phyloP scores from a whole-genome alignment of 495 filamentous ascomycete species.

The Xylaria cubensis region DNA sequence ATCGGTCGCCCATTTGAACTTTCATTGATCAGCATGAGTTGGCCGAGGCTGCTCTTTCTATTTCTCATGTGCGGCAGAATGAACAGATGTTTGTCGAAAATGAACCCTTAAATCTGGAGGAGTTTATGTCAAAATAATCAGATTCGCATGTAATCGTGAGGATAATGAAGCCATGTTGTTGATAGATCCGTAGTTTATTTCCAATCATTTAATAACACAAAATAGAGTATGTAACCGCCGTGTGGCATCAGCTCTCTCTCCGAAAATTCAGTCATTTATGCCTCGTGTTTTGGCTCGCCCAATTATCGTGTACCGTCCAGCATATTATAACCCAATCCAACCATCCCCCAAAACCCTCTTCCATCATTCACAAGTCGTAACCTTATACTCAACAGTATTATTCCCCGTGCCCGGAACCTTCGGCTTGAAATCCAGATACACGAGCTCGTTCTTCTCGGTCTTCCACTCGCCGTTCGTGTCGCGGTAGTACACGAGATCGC shows the following conservation, averaged over 20 bases:
- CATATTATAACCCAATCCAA: too few relatives aligned
- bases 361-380: conserved; percentile 44
- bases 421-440: conserved; percentile 51
- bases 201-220: not conserved
- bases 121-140: not conserved
- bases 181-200: not conserved
- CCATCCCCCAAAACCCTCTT: not conserved
- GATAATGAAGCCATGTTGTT: not conserved
- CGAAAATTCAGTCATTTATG: not conserved
- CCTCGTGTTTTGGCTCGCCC: not conserved
- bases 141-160: not conserved
- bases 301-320: not conserved
- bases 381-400: conserved; percentile 46
- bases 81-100: not conserved
- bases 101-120: too few relatives aligned
- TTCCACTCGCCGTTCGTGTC: conserved; percentile 52
- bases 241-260: not conserved
- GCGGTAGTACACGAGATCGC: conserved; percentile 48
- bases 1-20: not conserved
- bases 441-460: conserved; percentile 46
- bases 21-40: not conserved
- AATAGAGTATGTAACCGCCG: not conserved
- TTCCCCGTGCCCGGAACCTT: conserved; percentile 49
- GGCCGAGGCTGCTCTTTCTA: not conserved
- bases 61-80: not conserved